Evolutionary conservation across 441 rosid genomes (phyloP), one percentile per base, ranked within the genome.

Genomic region (Kokia cookei): DNA sequence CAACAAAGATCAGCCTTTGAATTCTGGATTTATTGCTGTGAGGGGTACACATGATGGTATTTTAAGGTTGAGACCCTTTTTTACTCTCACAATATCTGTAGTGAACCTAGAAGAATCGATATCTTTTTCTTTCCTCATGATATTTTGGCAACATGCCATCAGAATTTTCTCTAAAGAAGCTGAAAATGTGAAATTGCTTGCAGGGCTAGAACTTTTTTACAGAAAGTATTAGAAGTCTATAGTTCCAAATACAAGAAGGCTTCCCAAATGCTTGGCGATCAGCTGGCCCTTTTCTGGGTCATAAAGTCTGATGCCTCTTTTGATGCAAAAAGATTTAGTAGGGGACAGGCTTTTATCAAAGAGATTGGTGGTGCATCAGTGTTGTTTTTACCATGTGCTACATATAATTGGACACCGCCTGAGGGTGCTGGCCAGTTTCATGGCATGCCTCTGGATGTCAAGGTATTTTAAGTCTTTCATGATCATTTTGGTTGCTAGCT

Each of bases 371-470:
- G 91, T 66, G 84, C 89, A 8, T 85, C 91, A 1, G 90, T 96
- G 27, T 84, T 92, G 8, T 93, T 92, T 77, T 76, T 96, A 79
- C 97, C 97, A 3, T 93, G 99, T 78, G 82, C 91, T 62, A 50
- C 80, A 27, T 90, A 89, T 84, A 96, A 96, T 69, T 93, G 99
- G 99, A 96, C 99, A 57, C 98, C 99, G 58, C 98, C 99, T 1
- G 99, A 93, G 77, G 98, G 97, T 51, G 97, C 98, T 29, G 97
- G 99, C 75, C 98, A 96, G 79, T 96, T 93, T 79, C 99, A 89
- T 57, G 99, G 98, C 86, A 88, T 96, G 98, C 98, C 97, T 51
- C 83, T 93, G 82, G 94, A 96, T 77, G 94, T 96, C 58, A 91
- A 91, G 98, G 97, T 94, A 86, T 37, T 24, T 32, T 27, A 7